Conservation (phyloP, 2,329 filamentous ascomycete genomes). For the Elsinoe necatrix region DNA sequence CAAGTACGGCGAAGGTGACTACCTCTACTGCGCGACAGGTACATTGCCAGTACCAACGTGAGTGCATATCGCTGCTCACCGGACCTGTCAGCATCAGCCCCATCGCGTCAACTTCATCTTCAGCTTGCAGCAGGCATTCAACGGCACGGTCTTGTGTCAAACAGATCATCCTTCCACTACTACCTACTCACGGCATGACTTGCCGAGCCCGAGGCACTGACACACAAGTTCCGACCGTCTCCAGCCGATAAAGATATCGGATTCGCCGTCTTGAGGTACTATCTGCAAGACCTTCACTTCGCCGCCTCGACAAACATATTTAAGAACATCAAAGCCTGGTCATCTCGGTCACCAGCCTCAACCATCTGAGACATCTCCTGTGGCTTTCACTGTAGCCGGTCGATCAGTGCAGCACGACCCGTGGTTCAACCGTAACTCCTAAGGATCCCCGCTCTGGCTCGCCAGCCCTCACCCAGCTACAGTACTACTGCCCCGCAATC, state of each 20-base stretch:
- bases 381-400: slow-evolving; percentile 11
- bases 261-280: neutral
- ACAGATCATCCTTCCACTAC: neutral
- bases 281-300: neutral
- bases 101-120: neutral
- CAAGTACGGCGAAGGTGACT: neutral
- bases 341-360: slow-evolving; percentile 2
- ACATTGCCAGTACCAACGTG: slow-evolving; percentile 1
- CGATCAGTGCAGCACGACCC: slow-evolving; percentile 14
- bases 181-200: neutral
- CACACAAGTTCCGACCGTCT: neutral
- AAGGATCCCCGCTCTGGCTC: slow-evolving; percentile 4
- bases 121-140: neutral
- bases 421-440: neutral
- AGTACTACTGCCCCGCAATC: slow-evolving; percentile 2
- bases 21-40: neutral
- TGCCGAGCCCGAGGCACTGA: slow-evolving; percentile 12
- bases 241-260: neutral
- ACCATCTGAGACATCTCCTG: slow-evolving; percentile 12
- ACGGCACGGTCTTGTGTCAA: slow-evolving; percentile 6
- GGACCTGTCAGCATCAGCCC: neutral
- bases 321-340: neutral
- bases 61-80: neutral
- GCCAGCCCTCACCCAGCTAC: neutral
- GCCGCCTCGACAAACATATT: neutral